Base-by-base conservation (phyloP, 2,329 filamentous ascomycete species). In the Diaporthe humulicola region DNA sequence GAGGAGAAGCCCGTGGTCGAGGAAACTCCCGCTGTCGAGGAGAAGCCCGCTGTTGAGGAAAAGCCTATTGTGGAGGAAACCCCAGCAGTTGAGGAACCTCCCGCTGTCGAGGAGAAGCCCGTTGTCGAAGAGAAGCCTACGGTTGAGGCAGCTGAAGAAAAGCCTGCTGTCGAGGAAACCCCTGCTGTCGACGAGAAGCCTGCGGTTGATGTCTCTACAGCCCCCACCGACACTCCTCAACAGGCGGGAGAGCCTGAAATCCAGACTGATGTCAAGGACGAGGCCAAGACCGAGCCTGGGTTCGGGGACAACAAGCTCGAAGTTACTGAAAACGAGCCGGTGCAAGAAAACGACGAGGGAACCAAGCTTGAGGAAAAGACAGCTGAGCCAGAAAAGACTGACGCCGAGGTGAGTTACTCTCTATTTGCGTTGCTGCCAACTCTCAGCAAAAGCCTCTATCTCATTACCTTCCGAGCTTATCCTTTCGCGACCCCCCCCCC, bases 241-340 rank as follows among this genome's bases (percentile, higher is more conserved):
- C 58, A 76, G 38, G 22, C 58, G 50, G 40, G 42, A 22, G 60
- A 50, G 52, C 36, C 67, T 71, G 73, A 69, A n/a, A 38, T 22
- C n/a, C 50, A 57, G 50, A 52, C 50, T 19, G 48, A 61, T 40
- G 50, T 30, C 22, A 56, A 76, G 70, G 56, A 45, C 12, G 74
- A 72, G 22, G 45, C 36, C 52, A 50, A 25, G 40, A 67, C 40
- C 19, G 69, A 48, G 42, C 12, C 42, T 30, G 40, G 52, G 74
- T 42, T 77, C 77, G 77, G 40, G n/a, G 67, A 67, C 5, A 52
- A 54, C 22, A 42, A 56, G 25, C 22, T 57, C 64, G 42, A 73
- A 25, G 58, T 30, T 15, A 10, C 38, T 45, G 58, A 45, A 28
- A 64, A 19, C n/a, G 38, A 42, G 40, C 30, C 61, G 2, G 61